Conservation (phyloP, 192 early-diverging fungal species). For the Entomortierella parvispora region DNA sequence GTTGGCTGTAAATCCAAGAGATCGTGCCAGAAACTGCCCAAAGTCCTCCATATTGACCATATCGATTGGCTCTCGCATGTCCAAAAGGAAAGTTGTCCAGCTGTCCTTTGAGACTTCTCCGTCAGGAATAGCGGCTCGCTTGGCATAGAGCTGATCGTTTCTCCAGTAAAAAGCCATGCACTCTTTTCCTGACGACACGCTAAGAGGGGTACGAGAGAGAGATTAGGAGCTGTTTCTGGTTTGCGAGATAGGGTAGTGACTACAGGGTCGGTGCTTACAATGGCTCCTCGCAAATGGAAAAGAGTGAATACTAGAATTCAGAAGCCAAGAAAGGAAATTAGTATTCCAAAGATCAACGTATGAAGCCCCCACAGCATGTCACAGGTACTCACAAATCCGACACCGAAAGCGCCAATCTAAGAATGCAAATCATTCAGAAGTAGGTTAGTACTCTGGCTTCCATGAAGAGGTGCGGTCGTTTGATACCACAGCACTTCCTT, state of each 20-base stretch:
- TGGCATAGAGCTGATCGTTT: conserved; percentile 88
- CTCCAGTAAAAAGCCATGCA: conserved; percentile 93
- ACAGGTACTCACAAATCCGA: conserved; percentile 31
- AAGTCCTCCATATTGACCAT: conserved; percentile 64
- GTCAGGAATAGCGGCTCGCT: conserved; percentile 64
- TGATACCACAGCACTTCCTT: background rate
- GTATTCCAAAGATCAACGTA: background rate
- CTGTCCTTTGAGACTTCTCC: conserved; percentile 49
- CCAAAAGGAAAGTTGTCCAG: conserved; percentile 83
- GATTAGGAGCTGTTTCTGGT: background rate
- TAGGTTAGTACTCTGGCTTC: background rate
- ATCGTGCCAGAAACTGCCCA: conserved; percentile 66
- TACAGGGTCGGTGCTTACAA: conserved; percentile 63
- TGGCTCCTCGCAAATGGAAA: conserved; percentile 90
- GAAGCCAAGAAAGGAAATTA: background rate
- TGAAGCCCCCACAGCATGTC: background rate
- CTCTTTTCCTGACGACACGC: conserved; percentile 75
- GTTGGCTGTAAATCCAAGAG: conserved; percentile 82
- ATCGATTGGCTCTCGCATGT: conserved; percentile 78
- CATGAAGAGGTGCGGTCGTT: background rate
- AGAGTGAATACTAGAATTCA: conserved; percentile 86
- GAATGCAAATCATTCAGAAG: conserved; percentile 1
- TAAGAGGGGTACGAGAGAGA: conserved; percentile 15
- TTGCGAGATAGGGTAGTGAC: too few relatives aligned
- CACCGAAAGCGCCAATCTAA: conserved; percentile 48